Conservation (phyloP, 345 rosid genomes). For the Excoecaria agallocha region DNA sequence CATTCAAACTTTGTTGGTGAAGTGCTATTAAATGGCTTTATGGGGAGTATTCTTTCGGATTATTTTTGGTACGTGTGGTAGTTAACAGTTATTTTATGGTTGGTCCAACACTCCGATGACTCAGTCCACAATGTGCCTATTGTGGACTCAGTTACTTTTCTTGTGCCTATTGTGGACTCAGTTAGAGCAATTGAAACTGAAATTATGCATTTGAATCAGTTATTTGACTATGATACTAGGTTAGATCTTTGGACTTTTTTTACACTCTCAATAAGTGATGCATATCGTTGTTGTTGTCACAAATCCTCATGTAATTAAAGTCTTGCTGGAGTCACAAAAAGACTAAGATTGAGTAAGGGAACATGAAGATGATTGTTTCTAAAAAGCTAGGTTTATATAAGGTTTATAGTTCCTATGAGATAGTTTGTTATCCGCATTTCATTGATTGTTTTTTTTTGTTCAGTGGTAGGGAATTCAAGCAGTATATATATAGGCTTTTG, state of each 20-base stretch:
- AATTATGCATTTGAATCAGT: not conserved
- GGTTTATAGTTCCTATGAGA: not conserved
- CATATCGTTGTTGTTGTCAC: not conserved
- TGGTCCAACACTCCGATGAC: too few species aligned
- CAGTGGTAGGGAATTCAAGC: slow-evolving; percentile 90
- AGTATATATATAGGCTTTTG: too few species aligned
- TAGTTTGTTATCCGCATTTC: not conserved
- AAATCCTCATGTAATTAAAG: not conserved
- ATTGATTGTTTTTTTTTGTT: slow-evolving; percentile 1
- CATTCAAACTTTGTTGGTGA: too few species aligned
- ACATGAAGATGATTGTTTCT: not conserved
- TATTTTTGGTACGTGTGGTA: too few species aligned
- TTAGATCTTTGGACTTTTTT: not conserved
- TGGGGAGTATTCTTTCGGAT: too few species aligned
- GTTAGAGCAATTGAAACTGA: not conserved
- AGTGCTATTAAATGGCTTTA: too few species aligned
- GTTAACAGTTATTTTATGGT: too few species aligned
- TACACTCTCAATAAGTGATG: not conserved
- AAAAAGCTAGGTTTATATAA: not conserved
- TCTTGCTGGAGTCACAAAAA: not conserved
- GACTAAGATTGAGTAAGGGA: not conserved
- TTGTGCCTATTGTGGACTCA: too few species aligned
- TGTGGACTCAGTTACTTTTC: too few species aligned
- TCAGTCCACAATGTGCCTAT: too few species aligned
- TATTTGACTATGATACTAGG: not conserved